Evolutionary conservation across 1,284 basidiomycete genomes (phyloP).

Genomic region (Ustilago cynodontis): DNA sequence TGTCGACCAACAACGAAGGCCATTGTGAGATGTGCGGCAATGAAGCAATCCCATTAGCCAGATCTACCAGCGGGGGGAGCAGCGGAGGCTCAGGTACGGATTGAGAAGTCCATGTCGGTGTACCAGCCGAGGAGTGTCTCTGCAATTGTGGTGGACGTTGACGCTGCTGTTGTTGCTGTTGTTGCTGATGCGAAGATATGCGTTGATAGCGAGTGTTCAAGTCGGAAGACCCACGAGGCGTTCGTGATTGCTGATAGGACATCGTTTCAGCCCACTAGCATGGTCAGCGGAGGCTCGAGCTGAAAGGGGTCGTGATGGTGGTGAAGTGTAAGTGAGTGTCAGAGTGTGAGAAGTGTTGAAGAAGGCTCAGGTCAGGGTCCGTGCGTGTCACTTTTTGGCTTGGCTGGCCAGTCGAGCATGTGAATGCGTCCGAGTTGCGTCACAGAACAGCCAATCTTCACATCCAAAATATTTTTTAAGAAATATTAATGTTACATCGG

Average conservation of each 20-base stretch:
- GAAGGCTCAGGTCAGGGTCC: background rate
- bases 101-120: conserved; percentile 42
- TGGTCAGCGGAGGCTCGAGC: background rate
- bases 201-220: conserved; percentile 38
- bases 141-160: conserved; percentile 23
- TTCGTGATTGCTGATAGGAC: conserved; percentile 23
- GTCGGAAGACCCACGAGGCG: conserved; percentile 29
- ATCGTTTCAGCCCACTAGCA: conserved; percentile 8
- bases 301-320: background rate
- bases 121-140: conserved; percentile 23
- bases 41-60: conserved; percentile 47
- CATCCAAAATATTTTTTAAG: background rate
- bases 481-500: background rate
- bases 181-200: conserved; percentile 38
- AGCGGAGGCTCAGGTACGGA: conserved; percentile 48
- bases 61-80: conserved; percentile 36
- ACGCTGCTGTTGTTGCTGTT: conserved; percentile 28
- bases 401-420: conserved; percentile 14
- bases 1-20: conserved; percentile 49
- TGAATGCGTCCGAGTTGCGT: conserved; percentile 15
- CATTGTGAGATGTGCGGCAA: conserved; percentile 55
- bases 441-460: background rate
- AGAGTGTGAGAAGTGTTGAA: no score
- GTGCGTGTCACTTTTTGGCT: conserved; percentile 8
- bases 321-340: background rate